Evolutionary conservation across 129 eudicot genomes (phyloP).

Genomic region (Tagetes patula): DNA sequence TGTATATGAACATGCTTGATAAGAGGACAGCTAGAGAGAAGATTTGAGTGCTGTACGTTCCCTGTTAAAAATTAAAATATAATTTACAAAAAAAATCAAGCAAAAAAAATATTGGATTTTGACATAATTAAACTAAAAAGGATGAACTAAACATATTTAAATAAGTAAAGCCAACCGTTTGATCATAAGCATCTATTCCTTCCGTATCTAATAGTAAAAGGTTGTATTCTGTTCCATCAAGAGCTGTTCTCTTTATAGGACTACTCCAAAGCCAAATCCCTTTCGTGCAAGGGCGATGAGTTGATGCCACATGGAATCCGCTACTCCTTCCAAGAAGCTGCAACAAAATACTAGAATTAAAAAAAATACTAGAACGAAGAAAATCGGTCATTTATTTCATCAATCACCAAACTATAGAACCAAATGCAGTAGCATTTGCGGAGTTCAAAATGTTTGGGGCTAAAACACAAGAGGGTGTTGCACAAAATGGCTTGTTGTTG

Average conservation of each 20-base stretch:
- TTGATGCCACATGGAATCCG: conserved; percentile 95
- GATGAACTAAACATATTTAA: conserved; percentile 7
- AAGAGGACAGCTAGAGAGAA: conserved; percentile 94
- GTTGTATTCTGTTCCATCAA: conserved; percentile 92
- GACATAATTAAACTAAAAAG: conserved; percentile 13
- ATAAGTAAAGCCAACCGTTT: conserved; percentile 65
- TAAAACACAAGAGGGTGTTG: background rate
- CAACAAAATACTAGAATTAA: conserved; percentile 6
- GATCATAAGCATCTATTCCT: conserved; percentile 99
- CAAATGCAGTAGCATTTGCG: background rate
- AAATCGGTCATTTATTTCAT: conserved; percentile 7
- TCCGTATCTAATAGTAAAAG: conserved; percentile 90
- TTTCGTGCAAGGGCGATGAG: conserved; percentile 97
- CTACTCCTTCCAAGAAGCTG: conserved; percentile 98
- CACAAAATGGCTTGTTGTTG: background rate
- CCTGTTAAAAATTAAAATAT: conserved; percentile 47
- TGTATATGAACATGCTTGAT: conserved; percentile 98
- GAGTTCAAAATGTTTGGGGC: background rate
- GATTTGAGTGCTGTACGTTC: conserved; percentile 94
- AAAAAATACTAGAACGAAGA: conserved; percentile 18
- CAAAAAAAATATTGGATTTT: background rate
- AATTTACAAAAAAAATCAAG: background rate
- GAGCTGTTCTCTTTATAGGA: conserved; percentile 86
- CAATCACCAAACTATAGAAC: background rate
- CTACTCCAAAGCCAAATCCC: conserved; percentile 99